These are phyloP conservation scores for Podaxis mareebaensis DNA, from an alignment of 768 basidiomycete genomes.

Conservation along the genomic window DNA sequence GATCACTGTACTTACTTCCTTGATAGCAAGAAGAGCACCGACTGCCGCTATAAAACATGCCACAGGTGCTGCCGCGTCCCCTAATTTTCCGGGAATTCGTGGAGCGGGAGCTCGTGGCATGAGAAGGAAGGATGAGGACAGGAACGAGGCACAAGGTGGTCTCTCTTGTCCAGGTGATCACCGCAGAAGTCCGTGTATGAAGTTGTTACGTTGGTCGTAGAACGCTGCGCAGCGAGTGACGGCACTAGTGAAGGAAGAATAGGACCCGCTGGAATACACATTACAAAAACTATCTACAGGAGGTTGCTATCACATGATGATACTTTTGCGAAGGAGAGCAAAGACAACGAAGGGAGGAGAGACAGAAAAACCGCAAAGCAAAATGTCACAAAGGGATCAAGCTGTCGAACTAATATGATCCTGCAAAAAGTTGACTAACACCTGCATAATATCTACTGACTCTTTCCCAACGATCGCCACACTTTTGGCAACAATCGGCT, in stretches of 20 bases:
- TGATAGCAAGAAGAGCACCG: too few relatives aligned
- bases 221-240: background rate
- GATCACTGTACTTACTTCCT: too few relatives aligned
- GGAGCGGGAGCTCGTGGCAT: too few relatives aligned
- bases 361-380: conserved; percentile 12
- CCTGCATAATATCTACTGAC: conserved; percentile 55
- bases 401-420: conserved; percentile 52
- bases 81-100: too few relatives aligned
- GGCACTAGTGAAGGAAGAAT: background rate
- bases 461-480: conserved; percentile 45
- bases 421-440: conserved; percentile 65
- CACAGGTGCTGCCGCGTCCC: too few relatives aligned
- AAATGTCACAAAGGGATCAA: conserved; percentile 23
- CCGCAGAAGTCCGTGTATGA: too few relatives aligned
- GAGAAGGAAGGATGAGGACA: too few relatives aligned
- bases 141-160: too few relatives aligned
- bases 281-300: conserved; percentile 7
- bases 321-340: background rate
- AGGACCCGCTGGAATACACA: background rate
- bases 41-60: too few relatives aligned
- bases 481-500: conserved; percentile 63
- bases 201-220: too few relatives aligned
- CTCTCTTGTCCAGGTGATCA: too few relatives aligned
- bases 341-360: background rate
- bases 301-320: background rate